These are phyloP conservation scores for Paxillus rubicundulus DNA, from an alignment of 768 basidiomycete species.

Conservation along the genomic window DNA sequence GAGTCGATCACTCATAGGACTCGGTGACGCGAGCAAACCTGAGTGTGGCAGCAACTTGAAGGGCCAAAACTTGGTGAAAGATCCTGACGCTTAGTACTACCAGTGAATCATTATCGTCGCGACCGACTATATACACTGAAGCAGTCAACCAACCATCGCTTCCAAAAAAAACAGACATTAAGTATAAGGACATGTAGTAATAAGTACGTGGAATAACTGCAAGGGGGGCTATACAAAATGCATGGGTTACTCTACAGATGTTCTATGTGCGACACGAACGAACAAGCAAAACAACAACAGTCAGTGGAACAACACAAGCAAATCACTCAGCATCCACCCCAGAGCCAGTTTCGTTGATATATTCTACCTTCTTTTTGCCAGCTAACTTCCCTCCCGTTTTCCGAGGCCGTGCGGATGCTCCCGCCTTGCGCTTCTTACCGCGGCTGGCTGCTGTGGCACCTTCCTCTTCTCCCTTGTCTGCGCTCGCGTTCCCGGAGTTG, in stretches of 20 bases:
- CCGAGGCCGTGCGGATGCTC: conserved; percentile 23
- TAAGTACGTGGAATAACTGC: conserved; percentile 20
- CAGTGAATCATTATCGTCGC: too few relatives aligned
- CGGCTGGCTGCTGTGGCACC: conserved; percentile 21
- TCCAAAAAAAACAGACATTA: conserved; percentile 21
- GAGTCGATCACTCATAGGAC: not conserved
- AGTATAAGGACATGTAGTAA: conserved; percentile 26
- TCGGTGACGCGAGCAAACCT: not conserved
- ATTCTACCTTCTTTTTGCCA: conserved; percentile 31
- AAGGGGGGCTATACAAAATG: conserved; percentile 25
- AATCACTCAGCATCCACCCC: conserved; percentile 29
- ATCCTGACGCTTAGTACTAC: not conserved
- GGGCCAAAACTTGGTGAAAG: not conserved
- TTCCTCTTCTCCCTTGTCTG: conserved; percentile 33
- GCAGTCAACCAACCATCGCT: not conserved
- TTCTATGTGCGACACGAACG: conserved; percentile 7
- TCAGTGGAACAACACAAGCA: conserved; percentile 9
- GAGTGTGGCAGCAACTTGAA: not conserved
- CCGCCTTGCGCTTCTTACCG: conserved; percentile 36
- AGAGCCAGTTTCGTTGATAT: conserved; percentile 21
- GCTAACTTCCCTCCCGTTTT: conserved; percentile 31
- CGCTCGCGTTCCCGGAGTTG: conserved; percentile 15
- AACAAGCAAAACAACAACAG: conserved; percentile 8
- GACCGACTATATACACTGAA: too few relatives aligned
- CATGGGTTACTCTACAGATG: conserved; percentile 32